Evolutionary conservation across 768 basidiomycete species (phyloP), one percentile per base, ranked within the genome.

Genomic region (Lepiota venenata): DNA sequence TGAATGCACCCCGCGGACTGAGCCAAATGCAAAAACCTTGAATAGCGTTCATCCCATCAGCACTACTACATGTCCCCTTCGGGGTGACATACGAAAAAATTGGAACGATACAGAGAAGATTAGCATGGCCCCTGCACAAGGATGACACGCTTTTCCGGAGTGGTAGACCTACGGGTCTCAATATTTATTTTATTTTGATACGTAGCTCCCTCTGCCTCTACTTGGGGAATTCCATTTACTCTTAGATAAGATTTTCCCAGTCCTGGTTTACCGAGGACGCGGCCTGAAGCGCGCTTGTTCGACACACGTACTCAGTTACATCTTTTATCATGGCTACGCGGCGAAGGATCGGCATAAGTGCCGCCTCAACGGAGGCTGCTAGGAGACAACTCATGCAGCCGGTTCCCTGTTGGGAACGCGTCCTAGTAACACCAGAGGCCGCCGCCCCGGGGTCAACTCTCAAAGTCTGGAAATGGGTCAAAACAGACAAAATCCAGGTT

Each of bases 71-170:
- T 83, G 84, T 85, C 84, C 86, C 85, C 85, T 88, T 88, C 84
- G 85, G 86, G 85, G 89, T 87, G 87, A 85, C 89, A 89, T 87
- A 91, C 84, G 87, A 88, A 89, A 93, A 93, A 91, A 89, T 93
- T 93, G 92, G 90, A 94, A 93, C 91, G 89, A 94, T 95, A 94
- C 93, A 93, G 93, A 96, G 93, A 95, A 95, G 93, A 94, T 96
- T 94, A 95, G 93, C 93, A 96, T 96, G 91, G 94, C 93, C 93
- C 94, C 93, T 96, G 93, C 93, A 95, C 93, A 97, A 95, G 94
- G 93, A 95, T 95, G 93, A 94, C 93, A 95, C 91, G 88, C 88
- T 91, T 88, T 88, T 81, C 85, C 87, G 86, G 88, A 89, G 87
- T 88, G 87, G 87, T 87, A 87, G 77, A 78, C 65, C 74, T 75